Evolutionary conservation across 2,329 filamentous ascomycete genomes (phyloP).

Genomic region (Camillea tinctor): DNA sequence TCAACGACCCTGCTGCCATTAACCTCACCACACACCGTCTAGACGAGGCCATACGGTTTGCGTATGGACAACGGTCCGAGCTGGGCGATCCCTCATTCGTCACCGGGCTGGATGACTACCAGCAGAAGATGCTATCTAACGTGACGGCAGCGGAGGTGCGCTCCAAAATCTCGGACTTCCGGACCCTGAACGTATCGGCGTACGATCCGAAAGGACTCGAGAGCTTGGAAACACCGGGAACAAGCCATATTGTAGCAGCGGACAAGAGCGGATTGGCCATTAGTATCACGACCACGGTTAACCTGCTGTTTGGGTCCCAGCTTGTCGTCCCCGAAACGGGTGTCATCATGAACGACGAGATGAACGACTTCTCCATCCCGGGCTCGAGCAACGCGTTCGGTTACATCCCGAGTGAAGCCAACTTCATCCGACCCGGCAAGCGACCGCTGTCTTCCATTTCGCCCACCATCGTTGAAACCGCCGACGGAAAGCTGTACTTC

Average conservation of each 20-base stretch:
- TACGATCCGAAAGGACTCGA: constrained; percentile 48
- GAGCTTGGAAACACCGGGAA: constrained; percentile 61
- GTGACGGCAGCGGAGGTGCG: constrained; percentile 53
- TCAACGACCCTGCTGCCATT: constrained; percentile 53
- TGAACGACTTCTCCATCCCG: constrained; percentile 77
- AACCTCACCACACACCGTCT: constrained; percentile 71
- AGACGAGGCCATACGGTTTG: constrained; percentile 82
- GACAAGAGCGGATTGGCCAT: constrained; percentile 72
- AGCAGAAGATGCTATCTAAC: constrained; percentile 64
- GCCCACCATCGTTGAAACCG: constrained; percentile 71
- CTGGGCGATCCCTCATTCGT: constrained; percentile 78
- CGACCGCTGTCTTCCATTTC: constrained; percentile 76
- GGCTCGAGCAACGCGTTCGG: constrained; percentile 71
- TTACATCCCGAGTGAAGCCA: constrained; percentile 70
- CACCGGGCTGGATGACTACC: constrained; percentile 56
- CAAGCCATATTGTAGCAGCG: constrained; percentile 64
- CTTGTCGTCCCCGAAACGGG: constrained; percentile 80
- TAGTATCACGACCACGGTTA: constrained; percentile 77
- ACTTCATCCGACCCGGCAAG: constrained; percentile 75
- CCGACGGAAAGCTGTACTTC: constrained; percentile 68
- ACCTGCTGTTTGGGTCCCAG: constrained; percentile 74
- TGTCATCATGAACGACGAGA: constrained; percentile 66
- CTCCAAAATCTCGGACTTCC: constrained; percentile 42
- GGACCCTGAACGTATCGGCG: constrained; percentile 38
- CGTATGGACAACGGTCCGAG: constrained; percentile 69